These are phyloP conservation scores for Tylopilus plumbeoviolaceoides DNA, from an alignment of 768 basidiomycete genomes.

Conservation along the genomic window DNA sequence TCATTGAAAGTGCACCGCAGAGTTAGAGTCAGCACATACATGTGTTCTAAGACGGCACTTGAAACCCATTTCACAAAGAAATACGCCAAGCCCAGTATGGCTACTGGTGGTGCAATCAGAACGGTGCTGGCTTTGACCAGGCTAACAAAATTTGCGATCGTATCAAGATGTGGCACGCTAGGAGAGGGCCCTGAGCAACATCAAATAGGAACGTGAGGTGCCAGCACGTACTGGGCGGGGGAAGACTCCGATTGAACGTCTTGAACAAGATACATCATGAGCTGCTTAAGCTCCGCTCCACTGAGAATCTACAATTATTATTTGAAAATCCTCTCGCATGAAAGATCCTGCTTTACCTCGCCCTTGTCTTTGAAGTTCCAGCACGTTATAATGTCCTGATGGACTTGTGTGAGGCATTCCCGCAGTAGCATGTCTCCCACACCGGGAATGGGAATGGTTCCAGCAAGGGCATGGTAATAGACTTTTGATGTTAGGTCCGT, in stretches of 20 bases:
- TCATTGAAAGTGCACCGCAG: neutral
- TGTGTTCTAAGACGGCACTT: neutral
- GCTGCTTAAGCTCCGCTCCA: slow-evolving; percentile 1
- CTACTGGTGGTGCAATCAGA: slow-evolving; percentile 2
- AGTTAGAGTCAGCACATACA: neutral
- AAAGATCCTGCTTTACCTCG: neutral
- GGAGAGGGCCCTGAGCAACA: no score
- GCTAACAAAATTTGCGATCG: neutral
- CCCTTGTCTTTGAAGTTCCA: no score
- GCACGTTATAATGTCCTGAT: no score
- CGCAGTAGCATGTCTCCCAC: neutral
- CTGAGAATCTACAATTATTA: neutral
- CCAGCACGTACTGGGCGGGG: neutral
- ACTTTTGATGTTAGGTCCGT: neutral
- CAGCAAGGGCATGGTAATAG: neutral
- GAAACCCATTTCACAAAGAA: slow-evolving; percentile 6
- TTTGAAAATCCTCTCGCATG: neutral
- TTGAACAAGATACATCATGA: no score
- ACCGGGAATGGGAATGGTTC: neutral
- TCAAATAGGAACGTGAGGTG: neutral
- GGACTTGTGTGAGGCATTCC: slow-evolving; percentile 2
- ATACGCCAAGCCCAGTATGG: no score
- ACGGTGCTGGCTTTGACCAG: slow-evolving; percentile 1
- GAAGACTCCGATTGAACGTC: neutral
- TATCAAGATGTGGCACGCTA: neutral